Evolutionary conservation across 2,329 filamentous ascomycete species (phyloP), one percentile per base, ranked within the genome.

Genomic region (Phaeoacremonium minimum): DNA sequence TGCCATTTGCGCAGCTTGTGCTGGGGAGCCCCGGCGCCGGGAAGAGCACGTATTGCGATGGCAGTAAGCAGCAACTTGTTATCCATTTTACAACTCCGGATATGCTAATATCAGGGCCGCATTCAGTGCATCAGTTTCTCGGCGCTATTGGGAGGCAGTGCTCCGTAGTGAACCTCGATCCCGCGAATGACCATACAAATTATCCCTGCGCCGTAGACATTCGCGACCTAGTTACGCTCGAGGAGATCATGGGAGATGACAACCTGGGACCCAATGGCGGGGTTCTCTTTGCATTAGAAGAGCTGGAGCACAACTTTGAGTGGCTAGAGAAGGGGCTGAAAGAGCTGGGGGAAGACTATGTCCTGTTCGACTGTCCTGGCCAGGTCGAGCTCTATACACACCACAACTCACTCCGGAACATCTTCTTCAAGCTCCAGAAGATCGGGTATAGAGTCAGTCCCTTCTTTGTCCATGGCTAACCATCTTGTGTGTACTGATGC

Each of bases 31-130:
- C 93, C 6, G 93, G 93, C 52, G 82, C 89, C 18, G 93, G 93
- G 43, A 98, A 98, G 68, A 96, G 89, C 46, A 98, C 93, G 7
- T 96, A 95, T 60, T 97, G 91, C 71, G 88, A 97, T 80, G 93
- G 93, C 57, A 95, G 80, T 83, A 61, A 60, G 79, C n/a, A n/a
- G n/a, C n/a, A n/a, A n/a, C 32, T 16, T 35, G 18, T 26, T 8
- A 6, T 15, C 15, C 19, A 15, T 56, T n/a, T 33, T 28, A 22
- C 35, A 28, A 15, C 32, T 15, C 12, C 15, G 18, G 26, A 37
- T 17, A 28, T 37, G 30, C 37, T 12, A 30, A 41, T 32, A 26
- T 35, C 16, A 7, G 4, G 33, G 28, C 22, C 3, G 11, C 26
- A 28, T 7, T 32, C 41, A 83, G 80, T 98, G 86, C 87, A 96